A percentile compares a stretch with the other conserved stretches of the same genome.
phyloP scores from a whole-genome alignment of 2,329 filamentous ascomycete genomes.

The Metarhizium brunneum region DNA sequence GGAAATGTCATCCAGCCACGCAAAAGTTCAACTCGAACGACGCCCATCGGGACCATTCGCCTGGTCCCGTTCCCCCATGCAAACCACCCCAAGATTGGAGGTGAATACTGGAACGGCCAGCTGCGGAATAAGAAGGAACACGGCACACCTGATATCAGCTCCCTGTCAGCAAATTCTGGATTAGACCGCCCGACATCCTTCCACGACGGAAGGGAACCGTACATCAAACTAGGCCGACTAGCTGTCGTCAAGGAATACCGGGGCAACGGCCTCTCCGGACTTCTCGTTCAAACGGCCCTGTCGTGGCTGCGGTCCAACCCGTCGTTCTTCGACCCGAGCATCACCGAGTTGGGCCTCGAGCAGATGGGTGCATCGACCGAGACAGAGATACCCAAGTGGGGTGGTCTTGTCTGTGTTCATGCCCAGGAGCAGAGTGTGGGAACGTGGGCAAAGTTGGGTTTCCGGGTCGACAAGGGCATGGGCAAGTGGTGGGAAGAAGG shows the following conservation, averaged over 20 bases:
- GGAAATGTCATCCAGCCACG: constrained; percentile 31
- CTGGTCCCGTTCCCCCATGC: constrained; percentile 73
- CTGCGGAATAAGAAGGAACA: constrained; percentile 19
- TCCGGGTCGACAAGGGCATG: constrained; percentile 62
- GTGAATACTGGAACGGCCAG: constrained; percentile 36
- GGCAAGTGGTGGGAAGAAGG: constrained; percentile 77
- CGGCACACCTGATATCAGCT: constrained; percentile 1
- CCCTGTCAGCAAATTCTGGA: constrained; percentile 12
- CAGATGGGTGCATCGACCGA: constrained; percentile 29
- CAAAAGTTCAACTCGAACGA: constrained; percentile 32
- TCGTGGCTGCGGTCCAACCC: constrained; percentile 58
- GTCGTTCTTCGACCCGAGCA: constrained; percentile 41
- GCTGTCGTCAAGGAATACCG: constrained; percentile 60
- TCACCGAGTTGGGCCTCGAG: constrained; percentile 34
- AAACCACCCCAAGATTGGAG: constrained; percentile 48
- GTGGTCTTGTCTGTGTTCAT: constrained; percentile 69
- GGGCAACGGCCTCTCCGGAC: constrained; percentile 51
- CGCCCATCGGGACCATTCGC: constrained; percentile 64
- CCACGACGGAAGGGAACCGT: constrained; percentile 59
- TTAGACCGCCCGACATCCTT: constrained; percentile 38
- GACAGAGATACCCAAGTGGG: constrained; percentile 50
- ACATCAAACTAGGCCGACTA: constrained; percentile 73
- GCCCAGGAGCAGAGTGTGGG: constrained; percentile 58
- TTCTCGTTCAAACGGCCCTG: constrained; percentile 59
- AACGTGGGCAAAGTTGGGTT: constrained; percentile 65